phyloP scores from a whole-genome alignment of 768 basidiomycete species.

The Leccinum arenicola region DNA sequence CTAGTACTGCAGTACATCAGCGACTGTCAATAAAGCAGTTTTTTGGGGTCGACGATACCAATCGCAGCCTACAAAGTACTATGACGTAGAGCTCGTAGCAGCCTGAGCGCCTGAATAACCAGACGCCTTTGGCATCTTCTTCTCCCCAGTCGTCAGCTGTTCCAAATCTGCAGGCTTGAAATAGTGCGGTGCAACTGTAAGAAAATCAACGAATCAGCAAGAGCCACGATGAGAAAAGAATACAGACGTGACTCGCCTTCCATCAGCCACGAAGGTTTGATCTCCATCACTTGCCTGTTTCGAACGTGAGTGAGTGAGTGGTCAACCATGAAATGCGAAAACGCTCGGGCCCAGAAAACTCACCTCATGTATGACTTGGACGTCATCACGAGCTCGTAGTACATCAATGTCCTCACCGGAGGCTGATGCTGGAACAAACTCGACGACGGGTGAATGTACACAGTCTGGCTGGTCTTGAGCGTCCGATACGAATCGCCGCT shows the following conservation, averaged over 20 bases:
- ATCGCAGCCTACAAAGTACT: neutral
- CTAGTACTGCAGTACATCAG: neutral
- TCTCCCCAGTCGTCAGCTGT: conserved; percentile 75
- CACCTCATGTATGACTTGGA: conserved; percentile 90
- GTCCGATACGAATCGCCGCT: conserved; percentile 97
- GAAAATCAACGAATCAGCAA: neutral
- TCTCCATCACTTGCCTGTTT: conserved; percentile 91
- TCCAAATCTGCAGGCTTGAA: conserved; percentile 87
- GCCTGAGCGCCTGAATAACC: conserved; percentile 32
- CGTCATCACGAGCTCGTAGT: conserved; percentile 97
- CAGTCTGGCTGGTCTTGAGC: conserved; percentile 92
- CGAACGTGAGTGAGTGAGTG: neutral
- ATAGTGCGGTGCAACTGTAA: conserved; percentile 89
- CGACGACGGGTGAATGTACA: conserved; percentile 95
- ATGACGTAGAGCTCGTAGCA: conserved; percentile 10
- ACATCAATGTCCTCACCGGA: conserved; percentile 84
- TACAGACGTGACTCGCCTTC: conserved; percentile 57
- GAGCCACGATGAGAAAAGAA: neutral
- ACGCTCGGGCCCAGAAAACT: conserved; percentile 12
- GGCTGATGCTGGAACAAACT: conserved; percentile 95
- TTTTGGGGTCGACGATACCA: neutral
- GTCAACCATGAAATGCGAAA: neutral
- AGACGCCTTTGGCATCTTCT: conserved; percentile 89
- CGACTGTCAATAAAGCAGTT: neutral
- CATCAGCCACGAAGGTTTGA: conserved; percentile 90